phyloP scores from a whole-genome alignment of 2,329 filamentous ascomycete genomes.

The Aspergillus sp. region DNA sequence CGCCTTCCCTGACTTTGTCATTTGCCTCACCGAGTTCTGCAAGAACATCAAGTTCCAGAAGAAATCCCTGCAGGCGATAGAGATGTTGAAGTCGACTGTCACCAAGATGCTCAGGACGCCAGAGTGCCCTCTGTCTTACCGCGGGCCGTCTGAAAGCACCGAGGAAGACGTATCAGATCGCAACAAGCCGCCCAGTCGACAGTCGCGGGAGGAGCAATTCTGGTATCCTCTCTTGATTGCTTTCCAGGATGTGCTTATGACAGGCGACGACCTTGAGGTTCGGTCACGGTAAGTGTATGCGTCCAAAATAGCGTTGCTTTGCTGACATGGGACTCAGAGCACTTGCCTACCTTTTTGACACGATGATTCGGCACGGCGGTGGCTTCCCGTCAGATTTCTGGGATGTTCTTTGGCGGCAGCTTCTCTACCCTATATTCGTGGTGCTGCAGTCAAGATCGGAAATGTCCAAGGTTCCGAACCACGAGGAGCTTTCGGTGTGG shows the following conservation, averaged over 20 bases:
- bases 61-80: slow-evolving; percentile 92
- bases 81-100: slow-evolving; percentile 86
- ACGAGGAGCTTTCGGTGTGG: slow-evolving; percentile 97
- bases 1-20: slow-evolving; percentile 90
- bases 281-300: slow-evolving; percentile 49
- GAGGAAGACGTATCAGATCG: slow-evolving; percentile 41
- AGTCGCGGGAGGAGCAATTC: slow-evolving; percentile 90
- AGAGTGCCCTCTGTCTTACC: slow-evolving; percentile 79
- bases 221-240: slow-evolving; percentile 98
- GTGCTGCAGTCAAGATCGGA: slow-evolving; percentile 93
- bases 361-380: slow-evolving; percentile 77
- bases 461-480: slow-evolving; percentile 88
- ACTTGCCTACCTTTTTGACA: slow-evolving; percentile 93
- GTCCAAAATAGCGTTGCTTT: not conserved
- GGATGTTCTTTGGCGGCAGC: slow-evolving; percentile 95
- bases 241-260: slow-evolving; percentile 99
- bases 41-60: slow-evolving; percentile 99
- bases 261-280: slow-evolving; percentile 93
- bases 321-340: slow-evolving; percentile 41
- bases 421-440: slow-evolving; percentile 97
- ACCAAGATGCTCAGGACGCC: slow-evolving; percentile 92
- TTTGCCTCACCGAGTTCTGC: slow-evolving; percentile 95
- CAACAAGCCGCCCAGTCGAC: slow-evolving; percentile 59
- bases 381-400: slow-evolving; percentile 92
- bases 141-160: slow-evolving; percentile 40